Conservation (phyloP, 768 basidiomycete species). For the Mycena belliarum region DNA sequence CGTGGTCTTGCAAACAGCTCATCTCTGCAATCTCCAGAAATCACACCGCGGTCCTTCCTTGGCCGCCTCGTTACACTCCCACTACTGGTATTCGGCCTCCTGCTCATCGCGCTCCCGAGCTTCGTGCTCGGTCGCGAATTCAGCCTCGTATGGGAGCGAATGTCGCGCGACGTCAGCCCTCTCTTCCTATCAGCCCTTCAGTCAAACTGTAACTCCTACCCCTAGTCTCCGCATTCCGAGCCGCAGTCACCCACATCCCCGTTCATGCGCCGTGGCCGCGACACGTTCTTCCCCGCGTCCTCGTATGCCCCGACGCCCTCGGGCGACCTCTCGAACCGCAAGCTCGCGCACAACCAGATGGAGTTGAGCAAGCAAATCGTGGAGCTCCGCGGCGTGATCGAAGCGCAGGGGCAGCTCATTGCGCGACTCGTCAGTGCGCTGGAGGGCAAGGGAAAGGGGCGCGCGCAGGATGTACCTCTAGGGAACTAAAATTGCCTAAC, state of each 20-base stretch:
- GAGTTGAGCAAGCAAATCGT: slow-evolving; percentile 67
- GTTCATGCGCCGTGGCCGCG: slow-evolving; percentile 12
- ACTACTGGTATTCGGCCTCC: slow-evolving; percentile 81
- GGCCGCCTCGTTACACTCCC: slow-evolving; percentile 86
- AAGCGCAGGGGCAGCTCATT: slow-evolving; percentile 59
- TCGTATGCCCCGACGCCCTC: slow-evolving; percentile 9
- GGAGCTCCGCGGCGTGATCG: slow-evolving; percentile 56
- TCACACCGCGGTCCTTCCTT: slow-evolving; percentile 85
- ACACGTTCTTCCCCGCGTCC: slow-evolving; percentile 16
- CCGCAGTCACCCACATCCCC: slow-evolving; percentile 23
- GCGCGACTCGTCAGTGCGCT: slow-evolving; percentile 34
- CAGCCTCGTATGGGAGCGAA: slow-evolving; percentile 85
- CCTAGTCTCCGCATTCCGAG: slow-evolving; percentile 15
- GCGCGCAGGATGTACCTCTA: slow-evolving; percentile 10
- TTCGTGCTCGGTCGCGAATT: slow-evolving; percentile 94
- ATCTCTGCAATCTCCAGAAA: too few species aligned
- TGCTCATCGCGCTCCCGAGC: slow-evolving; percentile 87
- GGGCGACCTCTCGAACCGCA: slow-evolving; percentile 55
- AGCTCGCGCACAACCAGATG: slow-evolving; percentile 65
- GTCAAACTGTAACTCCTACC: background rate
- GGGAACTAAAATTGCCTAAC: background rate
- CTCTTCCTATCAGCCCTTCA: background rate
- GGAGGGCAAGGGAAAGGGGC: slow-evolving; percentile 30
- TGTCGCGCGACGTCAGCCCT: slow-evolving; percentile 44
- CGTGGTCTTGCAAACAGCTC: too few species aligned